Base-by-base conservation (phyloP, 768 basidiomycete species). In the Collybiopsis confluens region DNA sequence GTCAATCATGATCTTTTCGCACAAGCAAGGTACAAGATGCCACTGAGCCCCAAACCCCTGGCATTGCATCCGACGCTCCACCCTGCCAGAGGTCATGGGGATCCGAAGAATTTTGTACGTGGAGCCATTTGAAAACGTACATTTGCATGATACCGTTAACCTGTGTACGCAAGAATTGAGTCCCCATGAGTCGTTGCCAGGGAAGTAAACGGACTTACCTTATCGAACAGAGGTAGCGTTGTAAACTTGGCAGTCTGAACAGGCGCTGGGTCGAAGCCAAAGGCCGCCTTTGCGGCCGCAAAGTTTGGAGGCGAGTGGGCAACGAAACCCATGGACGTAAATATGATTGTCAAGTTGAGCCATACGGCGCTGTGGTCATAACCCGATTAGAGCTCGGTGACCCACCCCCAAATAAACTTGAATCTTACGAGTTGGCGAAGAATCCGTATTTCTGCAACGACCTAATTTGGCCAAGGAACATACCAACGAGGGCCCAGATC, bases 111-210 rank as follows among this genome's bases (percentile, higher is more conserved):
- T 53, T 30, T 11, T 24, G 73, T 74, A 68, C n/a, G n/a, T n/a
- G n/a, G n/a, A n/a, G n/a, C 13, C 30, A 33, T 5, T 33, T 13
- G 13, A 33, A 33, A 13, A 13, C 30, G 5, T 33, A 33, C 30
- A 83, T 83, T 47, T 84, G 78, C 80, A 85, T 82, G 57, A 85
- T 80, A 42, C 82, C 83, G 47, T 81, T 79, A 0, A 86, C 73
- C 70, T 83, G 61, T n/a, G n/a, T n/a, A 28, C 35, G 15, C 21
- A 69, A 61, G 24, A 64, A n/a, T n/a, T n/a, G n/a, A n/a, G n/a
- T n/a, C n/a, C n/a, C n/a, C n/a, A n/a, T n/a, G n/a, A n/a, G n/a
- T n/a, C n/a, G n/a, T n/a, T n/a, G n/a, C n/a, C n/a, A n/a, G n/a
- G n/a, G 58, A 16, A 54, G 58, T 9, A 8, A 48, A 54, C 57